Conservation (phyloP, 1,284 basidiomycete species). For the Irpex lacteus region DNA sequence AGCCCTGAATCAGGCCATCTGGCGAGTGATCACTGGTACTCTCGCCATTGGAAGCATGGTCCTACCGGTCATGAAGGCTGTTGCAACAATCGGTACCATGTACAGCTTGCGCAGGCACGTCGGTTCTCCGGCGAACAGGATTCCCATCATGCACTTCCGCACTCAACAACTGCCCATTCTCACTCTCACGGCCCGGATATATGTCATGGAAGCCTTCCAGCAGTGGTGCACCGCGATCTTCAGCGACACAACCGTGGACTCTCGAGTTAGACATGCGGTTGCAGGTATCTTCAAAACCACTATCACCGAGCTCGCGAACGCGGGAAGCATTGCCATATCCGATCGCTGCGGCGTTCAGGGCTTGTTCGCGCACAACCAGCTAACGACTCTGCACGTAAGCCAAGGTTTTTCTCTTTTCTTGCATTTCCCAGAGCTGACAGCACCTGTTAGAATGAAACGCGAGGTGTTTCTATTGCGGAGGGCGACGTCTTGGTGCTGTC, state of each 20-base stretch:
- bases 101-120: conserved; percentile 43
- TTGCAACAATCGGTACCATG: conserved; percentile 32
- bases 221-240: conserved; percentile 30
- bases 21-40: conserved; percentile 38
- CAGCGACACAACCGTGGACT: conserved; percentile 26
- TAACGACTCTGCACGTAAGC: conserved; percentile 37
- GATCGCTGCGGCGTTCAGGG: conserved; percentile 52
- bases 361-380: conserved; percentile 41
- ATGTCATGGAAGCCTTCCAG: conserved; percentile 36
- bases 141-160: conserved; percentile 42
- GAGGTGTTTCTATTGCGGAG: conserved; percentile 42
- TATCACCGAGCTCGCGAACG: conserved; percentile 30
- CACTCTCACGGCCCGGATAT: conserved; percentile 36
- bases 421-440: neutral
- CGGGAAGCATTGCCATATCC: conserved; percentile 29
- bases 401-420: neutral
- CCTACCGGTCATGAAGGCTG: conserved; percentile 32
- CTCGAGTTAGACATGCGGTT: conserved; percentile 35
- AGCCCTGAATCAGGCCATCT: conserved; percentile 32
- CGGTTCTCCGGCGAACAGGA: conserved; percentile 18
- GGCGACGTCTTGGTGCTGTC: conserved; percentile 39
- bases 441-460: conserved; percentile 33
- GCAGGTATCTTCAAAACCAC: conserved; percentile 41
- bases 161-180: conserved; percentile 48
- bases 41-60: conserved; percentile 32